These are phyloP conservation scores for Ustilago trichophora DNA, from an alignment of 1,284 basidiomycete species.

Conservation along the genomic window DNA sequence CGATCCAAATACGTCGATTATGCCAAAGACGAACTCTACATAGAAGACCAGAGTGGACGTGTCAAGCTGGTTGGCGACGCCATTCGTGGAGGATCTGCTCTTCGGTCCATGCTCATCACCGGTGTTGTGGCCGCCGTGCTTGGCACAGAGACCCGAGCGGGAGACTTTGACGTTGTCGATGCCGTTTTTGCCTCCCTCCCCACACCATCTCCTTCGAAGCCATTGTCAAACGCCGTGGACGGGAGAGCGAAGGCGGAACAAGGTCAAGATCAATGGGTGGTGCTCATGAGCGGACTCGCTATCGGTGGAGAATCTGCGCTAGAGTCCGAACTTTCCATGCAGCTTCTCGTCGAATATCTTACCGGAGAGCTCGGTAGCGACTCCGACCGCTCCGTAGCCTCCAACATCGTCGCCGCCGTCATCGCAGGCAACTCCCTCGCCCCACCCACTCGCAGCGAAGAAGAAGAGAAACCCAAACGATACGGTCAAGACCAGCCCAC, in stretches of 20 bases:
- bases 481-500: conserved; percentile 42
- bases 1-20: conserved; percentile 70
- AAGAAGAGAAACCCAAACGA: conserved; percentile 31
- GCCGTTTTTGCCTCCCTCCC: conserved; percentile 78
- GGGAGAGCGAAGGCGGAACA: conserved; percentile 1
- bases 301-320: conserved; percentile 68
- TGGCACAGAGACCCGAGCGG: conserved; percentile 84
- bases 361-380: conserved; percentile 80
- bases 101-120: conserved; percentile 55
- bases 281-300: conserved; percentile 67
- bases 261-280: conserved; percentile 47
- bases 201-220: not conserved
- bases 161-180: conserved; percentile 95
- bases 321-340: conserved; percentile 44
- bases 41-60: conserved; percentile 95
- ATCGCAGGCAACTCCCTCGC: conserved; percentile 57
- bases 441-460: conserved; percentile 33
- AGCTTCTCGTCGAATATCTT: conserved; percentile 76
- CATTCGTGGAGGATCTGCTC: conserved; percentile 26
- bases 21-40: conserved; percentile 80
- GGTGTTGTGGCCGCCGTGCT: conserved; percentile 84
- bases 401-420: conserved; percentile 47
- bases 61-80: conserved; percentile 83
- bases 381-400: conserved; percentile 57
- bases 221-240: not conserved